phyloP scores from a whole-genome alignment of 2,329 filamentous ascomycete species.

The Colletotrichum phormii region DNA sequence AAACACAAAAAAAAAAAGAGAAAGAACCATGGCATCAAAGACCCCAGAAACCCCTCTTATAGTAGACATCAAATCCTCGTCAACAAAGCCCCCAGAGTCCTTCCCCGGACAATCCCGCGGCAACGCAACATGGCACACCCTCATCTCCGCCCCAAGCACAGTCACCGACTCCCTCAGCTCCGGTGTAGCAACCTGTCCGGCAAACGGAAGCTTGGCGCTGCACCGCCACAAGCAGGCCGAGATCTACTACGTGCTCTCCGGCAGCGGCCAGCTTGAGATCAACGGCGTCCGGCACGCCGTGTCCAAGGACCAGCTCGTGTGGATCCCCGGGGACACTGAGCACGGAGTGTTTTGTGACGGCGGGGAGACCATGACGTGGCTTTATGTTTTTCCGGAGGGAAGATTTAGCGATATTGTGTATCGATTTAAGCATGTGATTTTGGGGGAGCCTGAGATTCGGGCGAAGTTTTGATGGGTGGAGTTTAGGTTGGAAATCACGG shows the following conservation, averaged over 20 bases:
- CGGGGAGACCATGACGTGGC: background rate
- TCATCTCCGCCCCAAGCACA: background rate
- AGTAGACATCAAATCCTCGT: background rate
- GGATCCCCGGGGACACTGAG: background rate
- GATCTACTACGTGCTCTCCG: slow-evolving; percentile 42
- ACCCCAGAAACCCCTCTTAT: background rate
- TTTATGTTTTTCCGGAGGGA: background rate
- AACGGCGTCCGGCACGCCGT: background rate
- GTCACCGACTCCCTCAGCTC: background rate
- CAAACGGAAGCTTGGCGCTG: slow-evolving; percentile 38
- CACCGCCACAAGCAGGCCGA: slow-evolving; percentile 43
- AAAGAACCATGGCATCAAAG: background rate
- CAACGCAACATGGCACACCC: background rate
- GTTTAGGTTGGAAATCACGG: background rate
- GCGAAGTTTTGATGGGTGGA: background rate
- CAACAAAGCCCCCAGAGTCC: background rate
- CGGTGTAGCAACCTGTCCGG: slow-evolving; percentile 38
- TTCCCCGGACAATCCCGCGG: background rate
- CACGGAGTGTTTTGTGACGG: background rate
- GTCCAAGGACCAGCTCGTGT: background rate
- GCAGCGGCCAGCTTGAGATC: slow-evolving; percentile 39
- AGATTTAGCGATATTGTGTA: background rate
- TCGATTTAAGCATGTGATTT: background rate
- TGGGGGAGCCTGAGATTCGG: background rate
- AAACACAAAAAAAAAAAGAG: background rate